These are phyloP conservation scores for Zostera marina DNA, from an alignment of 116 monocot species.

Conservation along the genomic window DNA sequence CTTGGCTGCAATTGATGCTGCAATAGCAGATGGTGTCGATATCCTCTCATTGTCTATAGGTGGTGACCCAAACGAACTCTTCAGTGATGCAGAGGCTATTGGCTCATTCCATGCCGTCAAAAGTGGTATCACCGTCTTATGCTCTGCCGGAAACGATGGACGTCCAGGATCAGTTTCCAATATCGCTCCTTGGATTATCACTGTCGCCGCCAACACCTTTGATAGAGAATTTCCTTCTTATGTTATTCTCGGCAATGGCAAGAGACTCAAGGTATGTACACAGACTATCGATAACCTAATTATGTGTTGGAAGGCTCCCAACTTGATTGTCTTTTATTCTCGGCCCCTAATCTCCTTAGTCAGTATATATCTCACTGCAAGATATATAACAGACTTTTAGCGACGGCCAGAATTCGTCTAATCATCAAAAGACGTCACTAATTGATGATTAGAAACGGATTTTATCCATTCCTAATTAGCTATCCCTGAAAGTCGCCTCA, in stretches of 20 bases:
- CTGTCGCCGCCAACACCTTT: constrained; percentile 23
- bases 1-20: constrained; percentile 18
- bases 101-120: constrained; percentile 28
- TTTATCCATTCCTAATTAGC: no score
- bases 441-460: no score
- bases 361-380: no score
- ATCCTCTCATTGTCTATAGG: constrained; percentile 58
- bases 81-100: constrained; percentile 9
- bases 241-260: constrained; percentile 10
- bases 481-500: no score
- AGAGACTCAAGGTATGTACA: constrained; percentile 15
- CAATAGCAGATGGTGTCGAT: constrained; percentile 21
- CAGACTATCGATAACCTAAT: background rate
- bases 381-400: no score
- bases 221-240: constrained; percentile 18
- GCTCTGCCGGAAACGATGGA: constrained; percentile 17
- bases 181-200: constrained; percentile 28
- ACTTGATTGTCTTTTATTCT: no score
- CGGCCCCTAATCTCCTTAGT: no score
- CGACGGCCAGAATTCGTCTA: no score
- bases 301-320: no score
- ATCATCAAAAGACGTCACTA: no score
- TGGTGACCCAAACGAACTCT: constrained; percentile 5
- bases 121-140: constrained; percentile 18
- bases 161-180: constrained; percentile 11